phyloP scores from a whole-genome alignment of 495 filamentous ascomycete species.

The Podospora tetraspora region DNA sequence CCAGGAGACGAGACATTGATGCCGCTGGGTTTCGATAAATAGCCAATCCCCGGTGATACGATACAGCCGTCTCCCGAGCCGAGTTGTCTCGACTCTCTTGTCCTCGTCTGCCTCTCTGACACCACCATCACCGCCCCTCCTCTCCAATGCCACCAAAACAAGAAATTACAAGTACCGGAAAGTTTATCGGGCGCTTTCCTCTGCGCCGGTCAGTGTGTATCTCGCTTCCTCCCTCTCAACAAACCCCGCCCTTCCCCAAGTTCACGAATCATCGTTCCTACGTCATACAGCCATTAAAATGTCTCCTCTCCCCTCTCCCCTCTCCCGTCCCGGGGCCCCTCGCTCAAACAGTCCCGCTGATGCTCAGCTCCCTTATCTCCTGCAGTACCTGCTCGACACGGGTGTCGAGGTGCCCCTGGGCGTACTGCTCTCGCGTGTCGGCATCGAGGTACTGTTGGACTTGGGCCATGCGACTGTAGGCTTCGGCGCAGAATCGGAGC shows the following conservation, averaged over 20 bases:
- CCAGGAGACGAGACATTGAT: not conserved
- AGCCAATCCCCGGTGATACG: not conserved
- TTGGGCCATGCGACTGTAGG: slow-evolving; percentile 94
- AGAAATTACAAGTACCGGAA: not conserved
- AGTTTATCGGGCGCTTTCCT: not conserved
- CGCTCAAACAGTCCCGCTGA: slow-evolving; percentile 56
- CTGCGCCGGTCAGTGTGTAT: not conserved
- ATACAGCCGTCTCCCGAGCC: not conserved
- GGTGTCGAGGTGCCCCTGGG: slow-evolving; percentile 83
- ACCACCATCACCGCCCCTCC: not conserved
- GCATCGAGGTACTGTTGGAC: slow-evolving; percentile 98
- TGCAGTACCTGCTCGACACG: slow-evolving; percentile 93
- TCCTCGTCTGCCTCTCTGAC: not conserved
- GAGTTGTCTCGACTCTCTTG: not conserved
- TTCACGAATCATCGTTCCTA: slow-evolving; percentile 12
- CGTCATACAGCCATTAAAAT: slow-evolving; percentile 8
- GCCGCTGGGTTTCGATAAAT: not conserved
- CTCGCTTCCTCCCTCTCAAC: not conserved
- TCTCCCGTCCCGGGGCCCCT: not conserved
- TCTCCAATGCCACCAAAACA: not conserved
- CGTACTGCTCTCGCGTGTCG: slow-evolving; percentile 95
- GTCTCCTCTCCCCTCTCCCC: not conserved
- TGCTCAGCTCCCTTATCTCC: slow-evolving; percentile 94
- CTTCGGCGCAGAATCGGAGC: slow-evolving; percentile 93
- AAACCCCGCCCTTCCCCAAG: no score